Conservation (phyloP, 768 basidiomycete genomes). For the Coprinellus aureogranulatus region DNA sequence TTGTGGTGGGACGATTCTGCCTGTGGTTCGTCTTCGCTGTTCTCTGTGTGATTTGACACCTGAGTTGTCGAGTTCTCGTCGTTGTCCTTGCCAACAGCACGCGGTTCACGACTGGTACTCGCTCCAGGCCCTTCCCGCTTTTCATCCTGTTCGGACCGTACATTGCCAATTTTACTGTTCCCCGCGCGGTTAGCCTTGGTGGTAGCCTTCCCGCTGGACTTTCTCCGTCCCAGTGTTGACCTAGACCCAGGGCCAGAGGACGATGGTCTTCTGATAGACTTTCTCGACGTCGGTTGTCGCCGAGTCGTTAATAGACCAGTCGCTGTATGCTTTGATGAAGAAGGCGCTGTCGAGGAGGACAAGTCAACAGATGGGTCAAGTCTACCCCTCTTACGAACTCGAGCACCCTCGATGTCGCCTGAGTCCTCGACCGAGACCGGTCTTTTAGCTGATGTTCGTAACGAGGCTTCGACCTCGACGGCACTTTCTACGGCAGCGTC, state of each 20-base stretch:
- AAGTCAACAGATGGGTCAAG: background rate
- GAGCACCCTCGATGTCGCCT: conserved; percentile 1
- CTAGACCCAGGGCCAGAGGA: conserved; percentile 8
- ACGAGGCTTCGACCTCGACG: background rate
- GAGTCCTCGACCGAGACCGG: conserved; percentile 25
- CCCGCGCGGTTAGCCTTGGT: background rate
- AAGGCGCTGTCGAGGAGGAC: conserved; percentile 5
- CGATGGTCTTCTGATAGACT: conserved; percentile 29
- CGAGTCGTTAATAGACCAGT: background rate
- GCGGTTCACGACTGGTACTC: background rate
- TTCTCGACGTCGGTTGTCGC: conserved; percentile 3
- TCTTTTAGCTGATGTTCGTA: conserved; percentile 39
- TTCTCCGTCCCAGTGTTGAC: background rate
- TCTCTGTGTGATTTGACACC: conserved; percentile 1
- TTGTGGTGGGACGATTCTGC: background rate
- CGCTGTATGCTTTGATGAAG: background rate
- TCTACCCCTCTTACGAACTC: conserved; percentile 10
- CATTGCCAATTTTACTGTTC: background rate
- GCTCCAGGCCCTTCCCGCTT: background rate
- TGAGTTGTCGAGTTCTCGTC: background rate
- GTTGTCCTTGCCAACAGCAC: background rate
- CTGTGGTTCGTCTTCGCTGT: background rate
- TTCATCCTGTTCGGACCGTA: background rate
- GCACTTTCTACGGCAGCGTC: conserved; percentile 27
- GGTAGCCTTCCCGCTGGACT: background rate